phyloP scores from a whole-genome alignment of 179 eudicot genomes.

The Patellifolia procumbens region DNA sequence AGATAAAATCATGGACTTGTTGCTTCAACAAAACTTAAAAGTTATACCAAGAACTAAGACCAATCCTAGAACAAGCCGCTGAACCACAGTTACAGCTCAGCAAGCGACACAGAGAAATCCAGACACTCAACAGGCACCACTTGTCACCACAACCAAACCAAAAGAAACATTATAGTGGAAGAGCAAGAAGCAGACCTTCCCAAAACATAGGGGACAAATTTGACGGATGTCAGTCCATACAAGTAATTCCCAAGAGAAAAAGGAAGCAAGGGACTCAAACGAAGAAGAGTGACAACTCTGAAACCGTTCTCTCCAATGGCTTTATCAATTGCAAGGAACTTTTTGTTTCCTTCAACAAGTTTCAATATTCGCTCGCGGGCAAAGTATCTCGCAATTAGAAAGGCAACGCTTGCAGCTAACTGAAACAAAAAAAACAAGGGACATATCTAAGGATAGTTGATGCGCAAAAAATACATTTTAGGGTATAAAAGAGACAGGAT shows the following conservation, averaged over 20 bases:
- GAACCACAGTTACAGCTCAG: not conserved
- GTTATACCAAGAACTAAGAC: not conserved
- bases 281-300: slow-evolving; percentile 91
- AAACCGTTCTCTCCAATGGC: slow-evolving; percentile 99
- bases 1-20: not conserved
- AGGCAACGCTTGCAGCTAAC: slow-evolving; percentile 96
- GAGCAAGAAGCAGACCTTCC: slow-evolving; percentile 72
- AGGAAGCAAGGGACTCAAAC: slow-evolving; percentile 98
- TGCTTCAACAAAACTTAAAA: not conserved
- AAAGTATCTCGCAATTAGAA: slow-evolving; percentile 97
- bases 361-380: slow-evolving; percentile 97
- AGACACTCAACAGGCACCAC: not conserved
- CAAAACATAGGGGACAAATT: slow-evolving; percentile 85
- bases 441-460: slow-evolving; percentile 2
- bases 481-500: not conserved
- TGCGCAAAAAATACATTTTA: not conserved
- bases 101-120: not conserved
- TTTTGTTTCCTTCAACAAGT: slow-evolving; percentile 93
- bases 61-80: not conserved
- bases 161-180: slow-evolving; percentile 8
- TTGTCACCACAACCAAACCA: slow-evolving; percentile 3
- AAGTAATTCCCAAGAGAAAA: slow-evolving; percentile 94
- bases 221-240: slow-evolving; percentile 94
- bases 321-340: slow-evolving; percentile 97
- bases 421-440: slow-evolving; percentile 37